Conservation (phyloP, 2,329 filamentous ascomycete species). For the Xylariaceae sp. region DNA sequence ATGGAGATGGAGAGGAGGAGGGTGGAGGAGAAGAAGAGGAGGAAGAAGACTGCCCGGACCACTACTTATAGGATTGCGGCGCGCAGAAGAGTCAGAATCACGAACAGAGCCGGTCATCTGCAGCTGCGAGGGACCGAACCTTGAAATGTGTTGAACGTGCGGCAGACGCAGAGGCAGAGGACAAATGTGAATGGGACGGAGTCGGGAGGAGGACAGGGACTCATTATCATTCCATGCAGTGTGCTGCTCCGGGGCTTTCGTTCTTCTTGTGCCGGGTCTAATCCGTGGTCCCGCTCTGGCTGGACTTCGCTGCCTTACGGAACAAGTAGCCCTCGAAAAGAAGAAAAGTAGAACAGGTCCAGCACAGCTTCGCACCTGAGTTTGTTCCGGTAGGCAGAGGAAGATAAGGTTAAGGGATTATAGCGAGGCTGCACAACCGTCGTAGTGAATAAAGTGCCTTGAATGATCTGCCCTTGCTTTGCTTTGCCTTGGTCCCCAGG, state of each 20-base stretch:
- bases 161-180: neutral
- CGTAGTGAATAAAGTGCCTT: no score
- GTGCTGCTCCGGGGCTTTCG: no score
- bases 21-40: conserved; percentile 3
- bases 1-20: conserved; percentile 3
- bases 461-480: no score
- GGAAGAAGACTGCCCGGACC: conserved; percentile 3
- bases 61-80: conserved; percentile 2
- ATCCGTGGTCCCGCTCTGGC: no score
- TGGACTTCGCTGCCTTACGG: no score
- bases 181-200: neutral
- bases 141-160: conserved; percentile 3
- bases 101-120: conserved; percentile 15
- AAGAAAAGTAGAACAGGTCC: no score
- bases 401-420: neutral
- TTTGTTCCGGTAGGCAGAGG: no score
- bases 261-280: no score
- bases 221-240: no score
- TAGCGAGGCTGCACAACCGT: neutral
- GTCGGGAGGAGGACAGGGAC: neutral
- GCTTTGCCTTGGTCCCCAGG: no score
- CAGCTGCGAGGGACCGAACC: conserved; percentile 12
- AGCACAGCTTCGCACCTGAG: no score
- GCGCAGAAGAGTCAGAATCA: conserved; percentile 13
- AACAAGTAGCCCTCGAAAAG: no score